Evolutionary conservation across 106 monocot species (phyloP).

Genomic region (Phalaenopsis aphrodite): DNA sequence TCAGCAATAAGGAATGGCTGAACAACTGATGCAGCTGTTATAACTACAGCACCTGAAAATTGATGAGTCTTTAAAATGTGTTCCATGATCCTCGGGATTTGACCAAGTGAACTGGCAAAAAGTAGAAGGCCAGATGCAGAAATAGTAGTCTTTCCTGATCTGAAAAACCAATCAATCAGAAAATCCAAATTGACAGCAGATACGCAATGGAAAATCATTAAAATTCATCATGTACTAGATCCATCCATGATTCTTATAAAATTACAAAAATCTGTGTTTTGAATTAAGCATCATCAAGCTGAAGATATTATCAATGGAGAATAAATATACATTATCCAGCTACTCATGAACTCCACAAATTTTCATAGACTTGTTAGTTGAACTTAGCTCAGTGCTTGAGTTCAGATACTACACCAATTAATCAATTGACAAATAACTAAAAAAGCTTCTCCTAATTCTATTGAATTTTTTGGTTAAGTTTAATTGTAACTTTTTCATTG

Average conservation of each 20-base stretch:
- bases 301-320: background rate
- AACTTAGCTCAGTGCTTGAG: no score
- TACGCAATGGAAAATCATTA: background rate
- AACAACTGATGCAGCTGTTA: constrained; percentile 60
- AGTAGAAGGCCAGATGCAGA: constrained; percentile 80
- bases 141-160: constrained; percentile 66
- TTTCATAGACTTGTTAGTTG: background rate
- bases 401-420: no score
- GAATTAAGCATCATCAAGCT: background rate
- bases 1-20: constrained; percentile 69
- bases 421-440: no score
- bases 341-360: background rate
- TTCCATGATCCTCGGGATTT: constrained; percentile 19
- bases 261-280: background rate
- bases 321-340: constrained; percentile 4
- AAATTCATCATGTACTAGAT: constrained; percentile 6
- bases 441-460: no score
- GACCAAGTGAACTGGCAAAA: constrained; percentile 30
- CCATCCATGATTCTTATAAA: background rate
- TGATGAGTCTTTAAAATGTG: constrained; percentile 18
- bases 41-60: constrained; percentile 36
- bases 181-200: background rate
- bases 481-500: no score
- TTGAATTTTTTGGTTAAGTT: no score
- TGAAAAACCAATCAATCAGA: constrained; percentile 10